Percentiles rank a stretch among this genome's conserved stretches.
Conservation (phyloP, 1,284 basidiomycete genomes). For the Cystobasidiaceae sp. region DNA sequence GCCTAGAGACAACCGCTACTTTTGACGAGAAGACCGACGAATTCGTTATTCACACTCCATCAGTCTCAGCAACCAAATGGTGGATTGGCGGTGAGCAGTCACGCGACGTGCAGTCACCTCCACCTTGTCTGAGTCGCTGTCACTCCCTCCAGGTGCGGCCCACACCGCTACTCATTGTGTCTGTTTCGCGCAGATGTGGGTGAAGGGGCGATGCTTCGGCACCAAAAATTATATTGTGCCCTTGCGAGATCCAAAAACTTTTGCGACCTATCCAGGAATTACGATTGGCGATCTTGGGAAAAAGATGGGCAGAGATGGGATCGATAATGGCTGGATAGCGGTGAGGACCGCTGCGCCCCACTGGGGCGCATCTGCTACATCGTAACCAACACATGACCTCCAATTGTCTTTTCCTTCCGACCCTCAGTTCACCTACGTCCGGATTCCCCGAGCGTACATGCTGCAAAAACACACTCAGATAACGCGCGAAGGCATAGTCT, state of each 20-base stretch:
- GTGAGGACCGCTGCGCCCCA: not conserved
- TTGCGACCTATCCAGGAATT: slow-evolving; percentile 52
- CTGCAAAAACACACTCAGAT: slow-evolving; percentile 59
- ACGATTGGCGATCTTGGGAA: slow-evolving; percentile 58
- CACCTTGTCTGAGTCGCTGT: not conserved
- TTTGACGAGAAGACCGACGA: slow-evolving; percentile 55
- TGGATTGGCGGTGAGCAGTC: slow-evolving; percentile 55
- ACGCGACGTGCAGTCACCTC: too few relatives aligned
- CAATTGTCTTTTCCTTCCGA: not conserved
- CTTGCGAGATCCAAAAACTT: slow-evolving; percentile 54
- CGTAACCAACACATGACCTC: not conserved
- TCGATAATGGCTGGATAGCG: slow-evolving; percentile 27
- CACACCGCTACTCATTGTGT: slow-evolving; percentile 56
- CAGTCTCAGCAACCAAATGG: slow-evolving; percentile 54
- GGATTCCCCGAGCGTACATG: slow-evolving; percentile 56
- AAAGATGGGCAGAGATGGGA: slow-evolving; percentile 58
- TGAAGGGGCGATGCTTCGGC: slow-evolving; percentile 54
- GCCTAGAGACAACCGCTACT: slow-evolving; percentile 56
- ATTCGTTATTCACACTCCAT: slow-evolving; percentile 56
- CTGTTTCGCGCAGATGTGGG: slow-evolving; percentile 55
- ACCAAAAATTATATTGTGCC: slow-evolving; percentile 57
- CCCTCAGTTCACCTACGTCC: slow-evolving; percentile 56
- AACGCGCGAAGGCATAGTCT: slow-evolving; percentile 51
- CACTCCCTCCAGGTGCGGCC: slow-evolving; percentile 52
- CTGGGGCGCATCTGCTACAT: slow-evolving; percentile 37